Evolutionary conservation across 495 filamentous ascomycete genomes (phyloP), one percentile per base, ranked within the genome.

Genomic region (Penicillium lagena): DNA sequence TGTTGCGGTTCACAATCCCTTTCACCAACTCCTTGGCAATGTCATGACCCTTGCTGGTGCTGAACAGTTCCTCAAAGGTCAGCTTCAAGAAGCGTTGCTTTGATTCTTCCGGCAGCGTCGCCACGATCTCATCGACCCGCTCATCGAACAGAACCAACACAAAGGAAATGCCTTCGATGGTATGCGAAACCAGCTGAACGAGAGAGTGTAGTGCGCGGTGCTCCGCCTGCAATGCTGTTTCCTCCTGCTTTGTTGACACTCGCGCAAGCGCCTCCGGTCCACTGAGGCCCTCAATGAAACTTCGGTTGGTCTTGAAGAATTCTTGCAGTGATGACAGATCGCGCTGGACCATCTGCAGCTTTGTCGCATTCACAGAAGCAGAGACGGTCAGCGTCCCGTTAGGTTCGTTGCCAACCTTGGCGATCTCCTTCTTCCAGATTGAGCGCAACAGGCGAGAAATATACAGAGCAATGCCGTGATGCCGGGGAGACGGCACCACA

Each of bases 21-120:
- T 96, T 97, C 33, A 99, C 94, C 2, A 99, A 72, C 45, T 95
- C 84, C 66, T 95, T 95, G 14, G 90, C 94, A n/a, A 97, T 78
- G 15, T 95, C 87, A 46, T 89, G 88, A 9, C 94, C 93, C 32
- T 76, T 73, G 29, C 67, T 62, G 27, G 83, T 81, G 12, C 86
- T 85, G 63, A 96, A 97, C 1, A 99, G 79, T 29, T 77, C 73
- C 59, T 95, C 86, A 55, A 85, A 99, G 0, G 89, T 96, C 29
- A 96, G 75, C 40, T 83, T 73, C 36, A 79, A 72, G 45, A 93
- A 81, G 46, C 79, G 76, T 47, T 83, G 73, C 47, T 81, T 81
- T 1, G 80, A 74, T 0, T 74, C 65, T 3, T 81, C 83, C 14
- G 88, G 77, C n/a, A 97, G 72, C 5, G 85, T 78, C n/a, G 79